Conservation (phyloP, 768 basidiomycete genomes). For the Lactarius evosmus region DNA sequence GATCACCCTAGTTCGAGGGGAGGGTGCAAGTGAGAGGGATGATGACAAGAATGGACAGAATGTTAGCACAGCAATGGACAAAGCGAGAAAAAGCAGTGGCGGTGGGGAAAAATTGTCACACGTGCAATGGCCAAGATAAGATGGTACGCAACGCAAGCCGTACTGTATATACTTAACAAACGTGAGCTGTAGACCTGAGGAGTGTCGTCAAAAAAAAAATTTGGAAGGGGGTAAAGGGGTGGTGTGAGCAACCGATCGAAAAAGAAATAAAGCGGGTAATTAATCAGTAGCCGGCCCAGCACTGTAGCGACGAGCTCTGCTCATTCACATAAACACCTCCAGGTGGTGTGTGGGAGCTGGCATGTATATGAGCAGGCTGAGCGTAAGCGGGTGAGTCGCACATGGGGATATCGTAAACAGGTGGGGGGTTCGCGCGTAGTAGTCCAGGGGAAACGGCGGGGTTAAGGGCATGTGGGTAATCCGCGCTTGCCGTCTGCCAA, state of each 20-base stretch:
- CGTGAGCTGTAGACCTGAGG: slow-evolving; percentile 9
- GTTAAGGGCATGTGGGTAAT: slow-evolving; percentile 25
- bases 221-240: not conserved
- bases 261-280: slow-evolving; percentile 4
- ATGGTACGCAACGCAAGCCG: slow-evolving; percentile 2
- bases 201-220: not conserved
- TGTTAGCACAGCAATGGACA: slow-evolving; percentile 10
- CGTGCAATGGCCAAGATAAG: slow-evolving; percentile 7
- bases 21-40: not conserved
- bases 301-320: slow-evolving; percentile 21
- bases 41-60: slow-evolving; percentile 7
- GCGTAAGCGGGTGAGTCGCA: slow-evolving; percentile 9
- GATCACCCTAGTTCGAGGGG: not conserved
- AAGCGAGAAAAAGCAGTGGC: not conserved
- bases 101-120: slow-evolving; percentile 1
- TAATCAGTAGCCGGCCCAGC: slow-evolving; percentile 20
- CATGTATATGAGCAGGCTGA: not conserved
- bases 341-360: not conserved
- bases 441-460: slow-evolving; percentile 21
- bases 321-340: slow-evolving; percentile 17
- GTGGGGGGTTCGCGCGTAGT: slow-evolving; percentile 13
- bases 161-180: slow-evolving; percentile 4
- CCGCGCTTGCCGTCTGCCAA: slow-evolving; percentile 16
- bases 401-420: slow-evolving; percentile 13
- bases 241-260: slow-evolving; percentile 2